Percentiles rank a stretch among this genome's conserved stretches.
Conservation (phyloP, 176 grass and related monocot genomes). For the Musa schizocarpa region DNA sequence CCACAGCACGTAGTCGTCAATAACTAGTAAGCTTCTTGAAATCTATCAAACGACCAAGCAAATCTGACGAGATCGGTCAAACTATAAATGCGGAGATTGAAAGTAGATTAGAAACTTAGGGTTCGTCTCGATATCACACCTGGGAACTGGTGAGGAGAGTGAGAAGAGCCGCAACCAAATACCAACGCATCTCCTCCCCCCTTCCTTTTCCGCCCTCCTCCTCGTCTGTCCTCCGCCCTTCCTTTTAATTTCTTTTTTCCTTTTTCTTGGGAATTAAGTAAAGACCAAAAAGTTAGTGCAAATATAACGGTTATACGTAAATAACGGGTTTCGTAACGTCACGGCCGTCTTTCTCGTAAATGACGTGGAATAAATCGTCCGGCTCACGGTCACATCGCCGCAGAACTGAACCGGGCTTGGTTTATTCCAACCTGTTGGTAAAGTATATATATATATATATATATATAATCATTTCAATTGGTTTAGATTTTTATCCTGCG, state of each 20-base stretch:
- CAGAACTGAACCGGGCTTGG: too few species aligned
- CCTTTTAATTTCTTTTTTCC: not conserved
- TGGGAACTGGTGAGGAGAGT: constrained; percentile 94
- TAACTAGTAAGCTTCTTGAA: not conserved
- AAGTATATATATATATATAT: too few species aligned
- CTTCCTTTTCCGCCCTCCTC: not conserved
- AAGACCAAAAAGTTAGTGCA: too few species aligned
- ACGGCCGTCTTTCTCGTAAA: too few species aligned
- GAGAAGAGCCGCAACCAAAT: constrained; percentile 69
- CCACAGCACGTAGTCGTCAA: too few species aligned
- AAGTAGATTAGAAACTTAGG: not conserved
- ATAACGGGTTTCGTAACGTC: too few species aligned
- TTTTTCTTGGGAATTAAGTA: not conserved
- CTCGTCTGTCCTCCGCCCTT: not conserved
- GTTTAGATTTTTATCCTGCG: too few species aligned
- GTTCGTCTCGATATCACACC: constrained; percentile 19
- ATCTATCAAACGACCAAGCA: not conserved
- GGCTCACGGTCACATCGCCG: too few species aligned
- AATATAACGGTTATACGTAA: too few species aligned
- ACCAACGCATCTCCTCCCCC: constrained; percentile 54
- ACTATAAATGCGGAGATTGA: not conserved
- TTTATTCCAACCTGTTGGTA: too few species aligned
- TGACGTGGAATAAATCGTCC: too few species aligned
- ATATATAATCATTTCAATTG: too few species aligned
- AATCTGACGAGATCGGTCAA: constrained; percentile 2